Evolutionary conservation across 805 yeast species (phyloP).

Genomic region (Kockiozyma suomiensis): DNA sequence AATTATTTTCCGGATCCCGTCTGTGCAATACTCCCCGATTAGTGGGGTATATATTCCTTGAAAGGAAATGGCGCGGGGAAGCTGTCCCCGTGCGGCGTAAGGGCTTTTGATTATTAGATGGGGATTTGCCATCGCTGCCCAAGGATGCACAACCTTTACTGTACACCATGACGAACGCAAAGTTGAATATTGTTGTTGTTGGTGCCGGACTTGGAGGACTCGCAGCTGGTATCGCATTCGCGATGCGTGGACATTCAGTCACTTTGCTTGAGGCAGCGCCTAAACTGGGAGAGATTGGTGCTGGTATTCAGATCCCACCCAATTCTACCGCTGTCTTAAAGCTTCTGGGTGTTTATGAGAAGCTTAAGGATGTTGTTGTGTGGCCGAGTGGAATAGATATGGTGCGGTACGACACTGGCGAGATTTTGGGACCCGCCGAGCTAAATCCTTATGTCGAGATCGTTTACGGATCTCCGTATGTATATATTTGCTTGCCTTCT

Average conservation of each 20-base stretch:
- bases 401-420: conserved; percentile 13
- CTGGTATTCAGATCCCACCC: conserved; percentile 45
- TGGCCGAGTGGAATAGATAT: conserved; percentile 6
- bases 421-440: conserved; percentile 6
- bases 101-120: too few species aligned
- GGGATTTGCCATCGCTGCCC: too few species aligned
- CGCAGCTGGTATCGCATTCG: conserved; percentile 41
- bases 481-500: not conserved
- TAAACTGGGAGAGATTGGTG: conserved; percentile 43
- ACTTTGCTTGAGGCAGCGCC: conserved; percentile 40
- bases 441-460: conserved; percentile 18
- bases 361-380: conserved; percentile 23
- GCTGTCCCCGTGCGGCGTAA: too few species aligned
- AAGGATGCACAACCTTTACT: too few species aligned
- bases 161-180: conserved; percentile 5
- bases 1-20: too few species aligned
- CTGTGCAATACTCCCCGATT: too few species aligned
- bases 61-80: too few species aligned
- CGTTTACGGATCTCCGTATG: conserved; percentile 18
- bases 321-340: conserved; percentile 39
- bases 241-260: conserved; percentile 39
- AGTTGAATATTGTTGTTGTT: conserved; percentile 35
- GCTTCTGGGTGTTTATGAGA: conserved; percentile 35
- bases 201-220: conserved; percentile 44
- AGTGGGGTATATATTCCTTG: too few species aligned